Base-by-base conservation (phyloP, 768 basidiomycete species). In the Suillus americanus region DNA sequence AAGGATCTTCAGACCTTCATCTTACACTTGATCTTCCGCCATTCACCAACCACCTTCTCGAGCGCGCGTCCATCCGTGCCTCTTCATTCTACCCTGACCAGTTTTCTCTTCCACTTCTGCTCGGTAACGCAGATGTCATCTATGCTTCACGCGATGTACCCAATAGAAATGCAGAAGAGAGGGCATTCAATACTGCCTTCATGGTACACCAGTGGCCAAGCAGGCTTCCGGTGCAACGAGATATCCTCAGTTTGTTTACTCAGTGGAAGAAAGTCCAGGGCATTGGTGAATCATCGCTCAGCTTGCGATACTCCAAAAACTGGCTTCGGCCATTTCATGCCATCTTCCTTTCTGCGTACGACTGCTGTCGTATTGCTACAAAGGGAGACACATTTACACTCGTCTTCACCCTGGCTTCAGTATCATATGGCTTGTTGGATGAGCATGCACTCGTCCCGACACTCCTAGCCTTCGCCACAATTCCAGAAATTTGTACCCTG, bases 41-140 rank as follows among this genome's bases (percentile, higher is more conserved):
- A 20, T 33, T 54, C 30, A 54, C 53, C 5, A 3, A 33, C 30
- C 30, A 54, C 30, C 53, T 54, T 54, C 53, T 54, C 5, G 53
- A 54, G 18, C 53, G 53, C 35, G 70, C 4, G 0, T 57, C 55
- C 55, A 25, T 57, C 23, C 55, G 37, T 37, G 55, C 55, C n/a
- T 74, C 55, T 7, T 14, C 16, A 5, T 14, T 57, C 14, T 57
- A 57, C 7, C 23, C 55, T 16, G 16, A 16, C 23, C 35, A 57
- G 37, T 57, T 38, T 20, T 38, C 55, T 38, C 55, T 57, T 23
- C 23, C 37, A 16, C 37, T 38, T 25, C 9, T 13, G 0, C 53
- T 20, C 18, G 30, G 53, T 6, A 1, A 20, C 18, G 20, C 9
- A 30, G 53, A 54, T 54, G 30, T n/a, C 20, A 13, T 20, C 12